Percentiles rank a stretch among this genome's conserved stretches.
Evolutionary conservation across 805 yeast species (phyloP).

Genomic region (Yarrowia sp.): DNA sequence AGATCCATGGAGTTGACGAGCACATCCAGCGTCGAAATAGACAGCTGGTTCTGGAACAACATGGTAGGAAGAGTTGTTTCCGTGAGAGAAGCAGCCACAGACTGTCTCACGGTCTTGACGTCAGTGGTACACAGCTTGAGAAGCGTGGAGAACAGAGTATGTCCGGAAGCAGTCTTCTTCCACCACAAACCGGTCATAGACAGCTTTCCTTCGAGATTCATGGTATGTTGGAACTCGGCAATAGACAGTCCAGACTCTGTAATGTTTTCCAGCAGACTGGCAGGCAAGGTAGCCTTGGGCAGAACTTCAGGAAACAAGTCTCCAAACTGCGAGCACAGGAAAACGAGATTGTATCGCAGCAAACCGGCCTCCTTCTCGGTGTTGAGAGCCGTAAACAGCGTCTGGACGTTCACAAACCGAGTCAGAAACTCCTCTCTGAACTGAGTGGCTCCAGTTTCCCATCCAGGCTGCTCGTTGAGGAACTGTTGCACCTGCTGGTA

Average conservation of each 20-base stretch:
- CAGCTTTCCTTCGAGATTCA: conserved; percentile 9
- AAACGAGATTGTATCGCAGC: conserved; percentile 9
- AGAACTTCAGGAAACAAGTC: conserved; percentile 2
- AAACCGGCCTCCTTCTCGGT: not conserved
- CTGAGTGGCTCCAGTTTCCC: conserved; percentile 41
- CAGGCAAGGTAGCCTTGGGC: conserved; percentile 8
- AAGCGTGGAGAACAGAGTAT: not conserved
- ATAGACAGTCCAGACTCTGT: conserved; percentile 9
- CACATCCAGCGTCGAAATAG: conserved; percentile 6
- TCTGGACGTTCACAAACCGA: not conserved
- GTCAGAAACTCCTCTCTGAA: conserved; percentile 38
- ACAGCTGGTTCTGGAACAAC: conserved; percentile 7
- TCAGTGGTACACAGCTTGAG: conserved; percentile 1
- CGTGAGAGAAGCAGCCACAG: not conserved
- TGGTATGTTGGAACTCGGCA: conserved; percentile 6
- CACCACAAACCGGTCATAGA: conserved; percentile 15
- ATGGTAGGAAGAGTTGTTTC: conserved; percentile 12
- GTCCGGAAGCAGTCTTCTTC: not conserved
- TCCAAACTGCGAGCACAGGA: not conserved
- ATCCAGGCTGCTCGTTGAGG: conserved; percentile 40
- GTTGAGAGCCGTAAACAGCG: not conserved
- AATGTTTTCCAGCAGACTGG: not conserved
- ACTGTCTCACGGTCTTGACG: not conserved
- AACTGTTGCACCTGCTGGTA: conserved; percentile 43
- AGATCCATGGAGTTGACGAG: conserved; percentile 17